Percentiles rank a stretch among this genome's conserved stretches.
Conservation (phyloP, 2,329 filamentous ascomycete species). For the Alternaria panax region DNA sequence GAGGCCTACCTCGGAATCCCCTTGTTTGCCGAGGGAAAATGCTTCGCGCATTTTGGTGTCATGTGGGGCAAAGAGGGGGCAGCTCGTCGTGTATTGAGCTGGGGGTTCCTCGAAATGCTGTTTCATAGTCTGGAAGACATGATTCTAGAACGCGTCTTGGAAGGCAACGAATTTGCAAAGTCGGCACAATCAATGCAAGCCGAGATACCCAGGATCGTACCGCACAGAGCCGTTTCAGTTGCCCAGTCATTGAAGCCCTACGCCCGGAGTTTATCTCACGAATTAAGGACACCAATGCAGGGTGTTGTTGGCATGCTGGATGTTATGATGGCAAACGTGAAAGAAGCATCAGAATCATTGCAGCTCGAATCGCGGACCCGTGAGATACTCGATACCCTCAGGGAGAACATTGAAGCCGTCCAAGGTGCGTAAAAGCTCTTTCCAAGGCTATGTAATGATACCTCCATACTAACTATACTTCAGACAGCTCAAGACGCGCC, state of each 20-base stretch:
- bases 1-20: slow-evolving; percentile 74
- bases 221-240: slow-evolving; percentile 63
- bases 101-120: slow-evolving; percentile 72
- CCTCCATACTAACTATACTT: slow-evolving; percentile 17
- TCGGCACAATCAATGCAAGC: slow-evolving; percentile 30
- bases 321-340: slow-evolving; percentile 76
- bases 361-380: slow-evolving; percentile 60
- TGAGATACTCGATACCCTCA: slow-evolving; percentile 67
- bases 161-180: slow-evolving; percentile 57
- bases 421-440: slow-evolving; percentile 59
- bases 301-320: slow-evolving; percentile 79
- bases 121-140: slow-evolving; percentile 73
- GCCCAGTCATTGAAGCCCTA: slow-evolving; percentile 74
- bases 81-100: slow-evolving; percentile 63
- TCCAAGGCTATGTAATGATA: not conserved
- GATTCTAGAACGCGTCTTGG: slow-evolving; percentile 65
- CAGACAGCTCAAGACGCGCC: slow-evolving; percentile 73
- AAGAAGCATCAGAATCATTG: slow-evolving; percentile 68
- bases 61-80: slow-evolving; percentile 74
- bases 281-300: slow-evolving; percentile 77
- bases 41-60: slow-evolving; percentile 73
- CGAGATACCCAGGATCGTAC: slow-evolving; percentile 56
- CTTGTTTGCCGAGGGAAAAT: slow-evolving; percentile 69
- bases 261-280: slow-evolving; percentile 75
- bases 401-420: slow-evolving; percentile 73